Evolutionary conservation across 768 basidiomycete genomes (phyloP).

Genomic region (Agrocybe praecox): DNA sequence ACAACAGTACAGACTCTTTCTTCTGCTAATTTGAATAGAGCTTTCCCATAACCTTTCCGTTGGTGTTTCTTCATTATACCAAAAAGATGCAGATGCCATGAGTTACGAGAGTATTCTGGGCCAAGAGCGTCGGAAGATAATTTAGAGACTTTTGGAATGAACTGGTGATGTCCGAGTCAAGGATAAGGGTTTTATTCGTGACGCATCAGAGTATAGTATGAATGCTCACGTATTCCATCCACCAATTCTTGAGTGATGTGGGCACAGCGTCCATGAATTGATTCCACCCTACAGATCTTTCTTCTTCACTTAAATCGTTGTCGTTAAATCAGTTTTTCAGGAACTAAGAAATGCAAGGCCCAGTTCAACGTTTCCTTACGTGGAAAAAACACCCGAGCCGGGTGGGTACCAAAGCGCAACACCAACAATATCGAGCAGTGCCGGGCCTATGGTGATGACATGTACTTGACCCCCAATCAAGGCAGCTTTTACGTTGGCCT

Average conservation of each 20-base stretch:
- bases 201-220: not conserved
- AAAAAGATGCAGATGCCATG: conserved; percentile 32
- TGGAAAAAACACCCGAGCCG: conserved; percentile 22
- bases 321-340: no score
- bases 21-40: conserved; percentile 24
- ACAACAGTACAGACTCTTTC: conserved; percentile 18
- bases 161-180: conserved; percentile 18
- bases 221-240: conserved; percentile 24
- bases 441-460: conserved; percentile 23
- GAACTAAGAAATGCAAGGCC: no score
- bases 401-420: conserved; percentile 33
- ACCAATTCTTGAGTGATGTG: conserved; percentile 25
- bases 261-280: conserved; percentile 23
- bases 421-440: conserved; percentile 26
- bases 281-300: conserved; percentile 28
- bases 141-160: conserved; percentile 19
- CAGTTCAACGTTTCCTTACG: no score
- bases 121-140: conserved; percentile 21
- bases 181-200: not conserved
- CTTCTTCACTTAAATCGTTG: conserved; percentile 23
- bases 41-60: conserved; percentile 30
- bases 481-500: conserved; percentile 21
- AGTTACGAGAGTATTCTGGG: conserved; percentile 16
- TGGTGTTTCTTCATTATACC: conserved; percentile 29
- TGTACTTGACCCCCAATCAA: conserved; percentile 29